Evolutionary conservation across 352 stramenopile species (phyloP), one percentile per base, ranked within the genome.

Genomic region (Aphanomyces stellatus): DNA sequence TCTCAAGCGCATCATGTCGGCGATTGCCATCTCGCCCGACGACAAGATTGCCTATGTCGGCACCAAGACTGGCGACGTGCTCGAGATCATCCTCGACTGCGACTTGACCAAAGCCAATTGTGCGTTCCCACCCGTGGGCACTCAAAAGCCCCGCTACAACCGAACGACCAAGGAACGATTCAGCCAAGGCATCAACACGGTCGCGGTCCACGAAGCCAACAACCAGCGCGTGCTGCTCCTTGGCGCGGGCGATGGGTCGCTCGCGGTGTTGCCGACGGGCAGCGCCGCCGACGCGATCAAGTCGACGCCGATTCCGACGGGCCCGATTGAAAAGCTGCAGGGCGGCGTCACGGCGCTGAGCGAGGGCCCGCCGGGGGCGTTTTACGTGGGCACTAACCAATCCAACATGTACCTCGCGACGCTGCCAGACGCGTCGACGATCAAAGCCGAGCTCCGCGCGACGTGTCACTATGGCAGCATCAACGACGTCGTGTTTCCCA

Each of bases 1-100:
- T 11, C 81, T 99, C 51, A 90, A 95, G 72, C 83, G 96, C 61
- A 90, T 98, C 30, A 91, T 98, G 56, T 89, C 88, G 62, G 98
- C 90, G 69, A 88, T 98, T 19, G 85, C 78, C 65, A 93, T 99
- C 28, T 91, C 87, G 11, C 78, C 85, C 5, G 91, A 98, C 71
- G 96, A 99, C 72, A 84, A 88, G 15, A 81, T 96, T 63, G 93
- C 88, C 0, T 98, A 97, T 71, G 92, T 81, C 67, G 96, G 96
- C 42, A 99, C 94, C 34, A 96, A 95, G 70, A 98, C 96, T 0
- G 96, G 96, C 51, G 96, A 99, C 66, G 71, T 99, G 33, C 77
- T 99, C 30, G 92, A 98, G 69, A 96, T 98, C 75, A 84, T 89
- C 51, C 81, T 98, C 34, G 88, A 98, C 70, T 90, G 93, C 63